Evolutionary conservation across 2,329 filamentous ascomycete genomes (phyloP), one percentile per base, ranked within the genome.

Genomic region (Neofusicoccum umdonicola): DNA sequence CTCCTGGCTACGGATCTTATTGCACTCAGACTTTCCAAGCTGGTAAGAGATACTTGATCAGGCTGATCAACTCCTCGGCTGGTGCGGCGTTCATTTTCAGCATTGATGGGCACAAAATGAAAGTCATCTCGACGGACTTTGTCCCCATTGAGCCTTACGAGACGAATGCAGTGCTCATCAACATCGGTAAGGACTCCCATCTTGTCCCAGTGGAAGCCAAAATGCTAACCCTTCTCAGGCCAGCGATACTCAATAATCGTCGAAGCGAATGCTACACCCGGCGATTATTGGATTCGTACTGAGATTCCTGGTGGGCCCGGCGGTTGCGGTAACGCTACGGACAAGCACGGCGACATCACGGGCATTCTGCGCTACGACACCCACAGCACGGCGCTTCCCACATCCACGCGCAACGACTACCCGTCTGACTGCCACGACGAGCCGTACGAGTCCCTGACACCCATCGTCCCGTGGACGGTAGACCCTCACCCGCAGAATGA

Each of bases 231-330:
- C 17, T 2, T 8, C n/a, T 5, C n/a, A 64, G 62, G 62, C 34
- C 80, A 82, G 66, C 77, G 80, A 3, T 81, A 82, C 73, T 79
- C 82, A 52, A 79, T 83, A 4, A 71, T 83, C 62, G 76, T 83
- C 70, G 77, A 71, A 27, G 78, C 80, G 48, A 80, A 81, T 65
- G 62, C 62, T 19, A 35, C 19, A 5, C 62, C 62, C 31, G 69
- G 70, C 50, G 67, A 71, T 35, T 73, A 71, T 66, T 74, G 71
- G 71, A 70, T 73, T 27, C 69, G 71, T 9, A 70, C 69, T 2
- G 64, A 68, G 12, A 66, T 70, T 13, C 63, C 63, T 12, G 67
- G 41, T 12, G 27, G 41, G 13, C n/a, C 65, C 15, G 65, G 15
- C 6, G 70, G 70, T 54, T 73, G 73, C 62, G 73, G 75, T 3